Evolutionary conservation across 208 protist species (phyloP).

Genomic region (Vickermania ingenoplastis): DNA sequence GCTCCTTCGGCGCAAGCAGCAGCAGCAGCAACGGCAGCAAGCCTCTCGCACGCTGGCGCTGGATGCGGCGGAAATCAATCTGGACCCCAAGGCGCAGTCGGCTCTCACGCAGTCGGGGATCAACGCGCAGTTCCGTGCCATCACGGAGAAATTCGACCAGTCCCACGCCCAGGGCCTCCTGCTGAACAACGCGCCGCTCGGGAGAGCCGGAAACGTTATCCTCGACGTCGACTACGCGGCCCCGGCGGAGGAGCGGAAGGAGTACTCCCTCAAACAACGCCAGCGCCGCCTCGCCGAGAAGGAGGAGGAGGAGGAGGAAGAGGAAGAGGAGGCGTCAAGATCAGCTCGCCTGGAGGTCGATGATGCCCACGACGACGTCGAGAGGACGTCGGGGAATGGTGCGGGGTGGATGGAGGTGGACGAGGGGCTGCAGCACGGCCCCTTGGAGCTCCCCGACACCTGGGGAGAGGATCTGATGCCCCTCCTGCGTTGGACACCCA

Average conservation of each 20-base stretch:
- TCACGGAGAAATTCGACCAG: constrained; percentile 87
- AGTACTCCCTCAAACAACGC: constrained; percentile 21
- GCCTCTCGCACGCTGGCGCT: constrained; percentile 62
- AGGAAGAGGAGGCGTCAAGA: too few relatives aligned
- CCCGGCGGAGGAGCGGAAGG: constrained; percentile 8
- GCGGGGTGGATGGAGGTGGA: constrained; percentile 3
- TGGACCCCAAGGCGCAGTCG: constrained; percentile 57
- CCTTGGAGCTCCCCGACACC: neutral
- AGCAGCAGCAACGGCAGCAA: neutral
- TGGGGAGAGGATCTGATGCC: neutral
- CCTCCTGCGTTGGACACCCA: neutral
- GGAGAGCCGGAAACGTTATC: constrained; percentile 68
- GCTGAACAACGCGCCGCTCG: constrained; percentile 76
- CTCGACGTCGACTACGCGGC: constrained; percentile 77
- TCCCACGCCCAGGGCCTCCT: constrained; percentile 82
- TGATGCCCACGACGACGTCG: neutral
- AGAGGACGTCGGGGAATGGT: too few relatives aligned
- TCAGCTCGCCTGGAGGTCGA: neutral
- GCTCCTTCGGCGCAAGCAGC: constrained; percentile 4
- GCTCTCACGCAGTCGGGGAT: constrained; percentile 63
- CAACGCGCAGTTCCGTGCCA: constrained; percentile 81
- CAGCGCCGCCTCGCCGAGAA: too few relatives aligned
- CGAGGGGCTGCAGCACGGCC: neutral
- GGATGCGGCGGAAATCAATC: constrained; percentile 73
- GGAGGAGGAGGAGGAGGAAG: neutral